Evolutionary conservation across 768 basidiomycete genomes (phyloP).

Genomic region (Phlebiopsis flavidoalba): DNA sequence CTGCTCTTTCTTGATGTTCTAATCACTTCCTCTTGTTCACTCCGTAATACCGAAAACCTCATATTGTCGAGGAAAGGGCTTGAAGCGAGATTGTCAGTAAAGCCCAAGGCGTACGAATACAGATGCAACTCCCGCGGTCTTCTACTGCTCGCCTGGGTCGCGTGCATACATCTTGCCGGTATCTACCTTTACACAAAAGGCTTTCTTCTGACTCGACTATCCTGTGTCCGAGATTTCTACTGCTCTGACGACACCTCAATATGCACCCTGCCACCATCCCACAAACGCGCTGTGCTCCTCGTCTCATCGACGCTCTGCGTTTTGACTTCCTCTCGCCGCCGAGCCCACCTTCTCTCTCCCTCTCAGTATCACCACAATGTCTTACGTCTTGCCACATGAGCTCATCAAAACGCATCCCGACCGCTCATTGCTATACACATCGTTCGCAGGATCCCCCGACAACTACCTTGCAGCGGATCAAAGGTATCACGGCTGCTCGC

Average conservation of each 20-base stretch:
- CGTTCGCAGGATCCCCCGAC: slow-evolving; percentile 95
- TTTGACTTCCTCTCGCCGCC: slow-evolving; percentile 89
- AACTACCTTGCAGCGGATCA: slow-evolving; percentile 89
- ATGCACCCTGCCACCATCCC: slow-evolving; percentile 56
- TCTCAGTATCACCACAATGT: slow-evolving; percentile 79
- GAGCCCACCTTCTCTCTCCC: slow-evolving; percentile 50
- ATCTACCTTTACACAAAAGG: slow-evolving; percentile 90
- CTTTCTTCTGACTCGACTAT: slow-evolving; percentile 79
- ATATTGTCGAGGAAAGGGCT: too few relatives aligned
- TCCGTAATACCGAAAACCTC: too few relatives aligned
- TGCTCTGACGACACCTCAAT: slow-evolving; percentile 27
- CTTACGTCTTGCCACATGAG: slow-evolving; percentile 70
- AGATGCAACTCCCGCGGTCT: slow-evolving; percentile 11
- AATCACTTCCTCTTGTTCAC: too few relatives aligned
- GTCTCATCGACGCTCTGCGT: slow-evolving; percentile 89
- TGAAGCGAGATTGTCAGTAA: too few relatives aligned
- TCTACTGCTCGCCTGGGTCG: slow-evolving; percentile 47
- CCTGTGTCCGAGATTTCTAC: slow-evolving; percentile 54
- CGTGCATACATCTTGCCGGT: slow-evolving; percentile 65
- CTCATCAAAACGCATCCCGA: slow-evolving; percentile 59
- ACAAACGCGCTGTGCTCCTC: slow-evolving; percentile 76
- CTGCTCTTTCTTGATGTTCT: too few relatives aligned
- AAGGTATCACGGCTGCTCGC: slow-evolving; percentile 88
- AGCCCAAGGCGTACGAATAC: background rate
- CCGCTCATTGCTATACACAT: slow-evolving; percentile 82